Conservation (phyloP, 2,329 filamentous ascomycete genomes). For the Pseudocercospora musae region DNA sequence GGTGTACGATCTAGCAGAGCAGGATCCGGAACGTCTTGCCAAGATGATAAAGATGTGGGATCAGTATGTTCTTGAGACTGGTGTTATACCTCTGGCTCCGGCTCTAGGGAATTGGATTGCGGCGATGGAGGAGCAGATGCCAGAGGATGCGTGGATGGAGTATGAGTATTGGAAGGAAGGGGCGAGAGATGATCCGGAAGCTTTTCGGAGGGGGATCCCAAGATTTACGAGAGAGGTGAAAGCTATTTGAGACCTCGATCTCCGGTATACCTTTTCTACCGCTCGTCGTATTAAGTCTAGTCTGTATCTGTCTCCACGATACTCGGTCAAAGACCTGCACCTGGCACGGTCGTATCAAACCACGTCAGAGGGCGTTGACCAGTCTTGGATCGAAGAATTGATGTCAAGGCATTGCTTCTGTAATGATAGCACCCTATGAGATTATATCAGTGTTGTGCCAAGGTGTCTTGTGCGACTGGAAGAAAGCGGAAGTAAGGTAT, state of each 20-base stretch:
- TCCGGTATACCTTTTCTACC: too few species aligned
- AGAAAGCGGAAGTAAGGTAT: neutral
- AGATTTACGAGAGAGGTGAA: constrained; percentile 30
- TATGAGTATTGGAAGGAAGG: constrained; percentile 62
- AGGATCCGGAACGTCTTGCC: constrained; percentile 43
- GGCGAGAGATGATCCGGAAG: constrained; percentile 41
- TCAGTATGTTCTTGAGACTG: constrained; percentile 57
- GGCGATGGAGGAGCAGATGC: constrained; percentile 63
- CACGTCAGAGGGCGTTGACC: too few species aligned
- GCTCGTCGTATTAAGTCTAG: too few species aligned
- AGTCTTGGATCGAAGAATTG: too few species aligned
- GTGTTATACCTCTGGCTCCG: constrained; percentile 58
- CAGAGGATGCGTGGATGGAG: constrained; percentile 63
- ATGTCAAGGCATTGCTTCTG: too few species aligned
- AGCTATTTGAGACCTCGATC: constrained; percentile 26
- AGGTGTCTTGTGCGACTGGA: too few species aligned
- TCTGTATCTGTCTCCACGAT: too few species aligned
- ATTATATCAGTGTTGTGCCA: neutral
- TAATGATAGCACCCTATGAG: neutral
- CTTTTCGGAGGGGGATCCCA: constrained; percentile 34
- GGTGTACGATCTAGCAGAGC: constrained; percentile 37
- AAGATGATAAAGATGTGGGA: constrained; percentile 55
- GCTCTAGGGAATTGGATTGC: constrained; percentile 58
- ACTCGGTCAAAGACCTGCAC: too few species aligned
- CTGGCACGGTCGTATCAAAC: too few species aligned